Conservation (phyloP, 192 early-diverging fungal species). For the Mortierella claussenii region DNA sequence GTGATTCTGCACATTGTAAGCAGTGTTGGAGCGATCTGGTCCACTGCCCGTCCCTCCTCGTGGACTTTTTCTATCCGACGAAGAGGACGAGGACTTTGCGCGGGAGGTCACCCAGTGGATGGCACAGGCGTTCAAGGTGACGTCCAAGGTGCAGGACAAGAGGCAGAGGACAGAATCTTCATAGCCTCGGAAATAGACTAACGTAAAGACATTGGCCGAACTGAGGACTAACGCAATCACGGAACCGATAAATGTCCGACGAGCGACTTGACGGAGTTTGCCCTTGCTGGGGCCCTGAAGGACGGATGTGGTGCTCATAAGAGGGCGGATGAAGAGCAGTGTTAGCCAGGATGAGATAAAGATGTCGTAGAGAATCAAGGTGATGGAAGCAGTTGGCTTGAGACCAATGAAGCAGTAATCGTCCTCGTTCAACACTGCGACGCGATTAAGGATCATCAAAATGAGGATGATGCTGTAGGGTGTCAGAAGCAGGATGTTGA, state of each 20-base stretch:
- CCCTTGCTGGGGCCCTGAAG: conserved; percentile 33
- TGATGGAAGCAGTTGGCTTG: conserved; percentile 24
- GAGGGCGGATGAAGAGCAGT: conserved; percentile 33
- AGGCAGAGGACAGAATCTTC: conserved; percentile 57
- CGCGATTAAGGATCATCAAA: conserved; percentile 45
- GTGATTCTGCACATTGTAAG: neutral
- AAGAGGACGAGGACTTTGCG: neutral
- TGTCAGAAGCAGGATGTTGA: conserved; percentile 43
- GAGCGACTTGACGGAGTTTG: conserved; percentile 50
- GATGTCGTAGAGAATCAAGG: conserved; percentile 36
- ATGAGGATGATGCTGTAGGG: conserved; percentile 45
- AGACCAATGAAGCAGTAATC: conserved; percentile 40
- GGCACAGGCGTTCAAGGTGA: conserved; percentile 50
- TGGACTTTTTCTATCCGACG: too few relatives aligned
- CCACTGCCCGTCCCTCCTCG: neutral
- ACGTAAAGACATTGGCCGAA: conserved; percentile 53
- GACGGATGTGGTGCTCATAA: conserved; percentile 16
- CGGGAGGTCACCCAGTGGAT: conserved; percentile 57
- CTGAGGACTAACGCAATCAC: conserved; percentile 52
- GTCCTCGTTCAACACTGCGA: conserved; percentile 20
- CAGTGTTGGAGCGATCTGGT: neutral
- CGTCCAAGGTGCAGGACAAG: conserved; percentile 56
- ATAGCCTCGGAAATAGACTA: conserved; percentile 44
- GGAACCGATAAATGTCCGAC: conserved; percentile 52
- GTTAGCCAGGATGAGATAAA: conserved; percentile 37